phyloP scores from a whole-genome alignment of 225 moss, liverwort and hornwort genomes.

The Sphagnum contortum region DNA sequence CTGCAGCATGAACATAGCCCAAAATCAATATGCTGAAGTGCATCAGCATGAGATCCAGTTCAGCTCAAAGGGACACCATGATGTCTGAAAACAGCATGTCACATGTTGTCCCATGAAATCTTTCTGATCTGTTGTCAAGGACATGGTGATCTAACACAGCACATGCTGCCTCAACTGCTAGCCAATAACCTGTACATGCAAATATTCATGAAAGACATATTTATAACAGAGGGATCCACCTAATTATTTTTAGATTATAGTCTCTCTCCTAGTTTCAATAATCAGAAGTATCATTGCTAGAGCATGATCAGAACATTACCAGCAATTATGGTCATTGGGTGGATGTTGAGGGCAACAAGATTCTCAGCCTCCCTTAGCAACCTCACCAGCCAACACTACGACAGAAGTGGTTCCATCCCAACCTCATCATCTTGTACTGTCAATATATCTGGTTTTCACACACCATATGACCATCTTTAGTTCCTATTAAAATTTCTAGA shows the following conservation, averaged over 20 bases:
- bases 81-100: background rate
- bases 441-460: slow-evolving; percentile 58
- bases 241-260: too few relatives aligned
- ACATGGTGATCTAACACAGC: slow-evolving; percentile 52
- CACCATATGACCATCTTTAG: background rate
- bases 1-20: slow-evolving; percentile 20
- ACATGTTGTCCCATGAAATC: background rate
- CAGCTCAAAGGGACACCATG: background rate
- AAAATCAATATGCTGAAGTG: too few relatives aligned
- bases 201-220: background rate
- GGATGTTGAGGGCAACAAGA: slow-evolving; percentile 78
- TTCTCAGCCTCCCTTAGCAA: slow-evolving; percentile 93
- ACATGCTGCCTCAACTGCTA: slow-evolving; percentile 81
- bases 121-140: slow-evolving; percentile 60
- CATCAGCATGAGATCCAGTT: too few relatives aligned
- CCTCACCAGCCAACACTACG: slow-evolving; percentile 89
- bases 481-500: too few relatives aligned
- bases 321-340: slow-evolving; percentile 96
- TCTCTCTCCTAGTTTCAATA: too few relatives aligned
- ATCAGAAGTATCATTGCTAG: too few relatives aligned
- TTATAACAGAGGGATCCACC: too few relatives aligned
- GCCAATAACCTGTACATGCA: slow-evolving; percentile 69
- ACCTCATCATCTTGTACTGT: slow-evolving; percentile 98
- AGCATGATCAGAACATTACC: slow-evolving; percentile 18
- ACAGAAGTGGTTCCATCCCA: slow-evolving; percentile 94